A percentile compares a stretch with the other conserved stretches of the same genome.
These are phyloP conservation scores for Pilatotrama ljubarskyi DNA, from an alignment of 768 basidiomycete genomes.

Conservation along the genomic window DNA sequence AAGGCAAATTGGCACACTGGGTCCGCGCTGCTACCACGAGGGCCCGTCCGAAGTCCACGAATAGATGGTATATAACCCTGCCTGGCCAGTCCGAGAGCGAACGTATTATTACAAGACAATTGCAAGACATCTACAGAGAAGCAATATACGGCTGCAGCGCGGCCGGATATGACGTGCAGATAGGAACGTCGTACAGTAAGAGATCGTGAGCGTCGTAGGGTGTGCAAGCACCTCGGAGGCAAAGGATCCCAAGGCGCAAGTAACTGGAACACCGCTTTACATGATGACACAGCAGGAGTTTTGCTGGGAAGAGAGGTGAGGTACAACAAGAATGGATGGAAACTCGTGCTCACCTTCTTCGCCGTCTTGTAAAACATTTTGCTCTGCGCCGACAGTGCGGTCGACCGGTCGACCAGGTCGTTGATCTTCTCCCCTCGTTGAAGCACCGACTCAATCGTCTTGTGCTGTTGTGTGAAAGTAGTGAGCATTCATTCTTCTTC, in stretches of 20 bases:
- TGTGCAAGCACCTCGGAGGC: background rate
- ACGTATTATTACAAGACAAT: conserved; percentile 1
- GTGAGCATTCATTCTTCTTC: too few species aligned
- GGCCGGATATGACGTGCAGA: background rate
- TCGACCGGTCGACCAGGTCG: conserved; percentile 91
- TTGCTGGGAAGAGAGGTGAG: conserved; percentile 54
- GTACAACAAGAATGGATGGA: background rate
- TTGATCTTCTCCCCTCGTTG: conserved; percentile 96
- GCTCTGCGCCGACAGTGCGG: conserved; percentile 82
- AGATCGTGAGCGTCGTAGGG: background rate
- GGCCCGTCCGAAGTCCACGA: background rate
- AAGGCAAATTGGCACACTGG: background rate
- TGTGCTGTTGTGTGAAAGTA: conserved; percentile 83
- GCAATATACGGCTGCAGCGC: background rate
- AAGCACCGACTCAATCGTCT: conserved; percentile 97
- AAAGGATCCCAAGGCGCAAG: too few species aligned
- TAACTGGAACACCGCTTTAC: too few species aligned
- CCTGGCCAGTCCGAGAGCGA: background rate
- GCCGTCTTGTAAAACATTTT: conserved; percentile 99
- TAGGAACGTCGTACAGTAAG: background rate
- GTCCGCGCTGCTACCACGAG: background rate
- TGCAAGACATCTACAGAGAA: background rate
- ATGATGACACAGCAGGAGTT: conserved; percentile 93
- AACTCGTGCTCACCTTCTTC: conserved; percentile 74
- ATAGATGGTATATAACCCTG: conserved; percentile 1